Percentiles rank a stretch among this genome's conserved stretches.
Evolutionary conservation across 257 asterid genomes (phyloP).

Genomic region (Paraleonurus japonicus): DNA sequence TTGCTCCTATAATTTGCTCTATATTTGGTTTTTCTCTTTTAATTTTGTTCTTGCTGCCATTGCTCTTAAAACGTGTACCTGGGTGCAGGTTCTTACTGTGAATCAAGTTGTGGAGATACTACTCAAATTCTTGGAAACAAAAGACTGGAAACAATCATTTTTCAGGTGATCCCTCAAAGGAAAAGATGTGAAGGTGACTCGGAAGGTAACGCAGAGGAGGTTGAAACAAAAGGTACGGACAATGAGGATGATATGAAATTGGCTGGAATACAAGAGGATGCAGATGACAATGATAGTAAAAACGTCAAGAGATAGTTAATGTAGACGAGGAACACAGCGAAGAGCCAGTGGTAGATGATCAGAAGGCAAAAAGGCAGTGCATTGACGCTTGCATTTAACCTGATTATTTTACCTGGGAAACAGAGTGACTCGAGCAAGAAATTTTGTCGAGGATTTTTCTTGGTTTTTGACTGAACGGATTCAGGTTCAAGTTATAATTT

Average conservation of each 20-base stretch:
- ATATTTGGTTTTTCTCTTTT: background rate
- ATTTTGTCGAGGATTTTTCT: background rate
- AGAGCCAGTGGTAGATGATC: conserved; percentile 25
- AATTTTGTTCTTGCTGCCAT: background rate
- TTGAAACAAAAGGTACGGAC: conserved; percentile 24
- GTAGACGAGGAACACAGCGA: conserved; percentile 28
- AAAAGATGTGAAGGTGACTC: conserved; percentile 61
- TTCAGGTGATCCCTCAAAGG: conserved; percentile 84
- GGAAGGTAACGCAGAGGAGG: conserved; percentile 33
- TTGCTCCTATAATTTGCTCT: background rate
- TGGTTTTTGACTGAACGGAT: conserved; percentile 10
- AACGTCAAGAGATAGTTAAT: conserved; percentile 1
- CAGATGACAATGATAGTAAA: conserved; percentile 10
- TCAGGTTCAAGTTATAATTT: background rate
- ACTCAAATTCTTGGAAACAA: conserved; percentile 71
- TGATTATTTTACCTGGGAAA: background rate
- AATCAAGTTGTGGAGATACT: conserved; percentile 92
- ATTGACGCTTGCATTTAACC: conserved; percentile 29
- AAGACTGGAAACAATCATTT: conserved; percentile 83
- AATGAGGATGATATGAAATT: conserved; percentile 31
- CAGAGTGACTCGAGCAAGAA: background rate
- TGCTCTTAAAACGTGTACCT: conserved; percentile 4
- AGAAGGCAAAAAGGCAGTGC: conserved; percentile 62
- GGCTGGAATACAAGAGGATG: conserved; percentile 17
- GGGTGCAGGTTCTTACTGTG: conserved; percentile 82